Conservation (phyloP, 2,329 filamentous ascomycete species). For the Fusarium graminum region DNA sequence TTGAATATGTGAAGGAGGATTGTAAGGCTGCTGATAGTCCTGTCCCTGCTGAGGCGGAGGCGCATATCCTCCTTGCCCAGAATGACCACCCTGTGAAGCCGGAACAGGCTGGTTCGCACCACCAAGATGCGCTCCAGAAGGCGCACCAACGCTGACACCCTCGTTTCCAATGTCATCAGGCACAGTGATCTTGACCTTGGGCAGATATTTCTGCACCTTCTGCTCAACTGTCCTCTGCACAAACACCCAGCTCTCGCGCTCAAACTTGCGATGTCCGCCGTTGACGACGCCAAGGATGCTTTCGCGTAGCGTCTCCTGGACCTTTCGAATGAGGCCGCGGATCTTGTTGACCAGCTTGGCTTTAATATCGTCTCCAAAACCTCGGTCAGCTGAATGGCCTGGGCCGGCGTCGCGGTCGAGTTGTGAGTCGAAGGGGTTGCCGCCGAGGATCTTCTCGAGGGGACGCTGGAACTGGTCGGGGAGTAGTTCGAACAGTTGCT, state of each 20-base stretch:
- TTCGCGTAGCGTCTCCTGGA: conserved; percentile 61
- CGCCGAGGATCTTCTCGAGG: conserved; percentile 61
- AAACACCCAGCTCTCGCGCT: conserved; percentile 61
- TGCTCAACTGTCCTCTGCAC: conserved; percentile 61
- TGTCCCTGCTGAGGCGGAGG: conserved; percentile 39
- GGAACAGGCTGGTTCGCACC: conserved; percentile 50
- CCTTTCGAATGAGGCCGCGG: conserved; percentile 59
- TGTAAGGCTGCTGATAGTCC: conserved; percentile 47
- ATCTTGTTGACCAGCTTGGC: conserved; percentile 60
- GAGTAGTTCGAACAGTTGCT: conserved; percentile 60
- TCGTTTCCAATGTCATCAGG: conserved; percentile 63
- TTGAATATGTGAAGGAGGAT: conserved; percentile 45
- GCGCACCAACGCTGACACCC: conserved; percentile 59
- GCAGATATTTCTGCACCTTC: conserved; percentile 61
- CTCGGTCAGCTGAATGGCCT: conserved; percentile 51
- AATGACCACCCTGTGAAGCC: conserved; percentile 39
- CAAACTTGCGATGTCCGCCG: conserved; percentile 62
- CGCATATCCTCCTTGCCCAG: conserved; percentile 27
- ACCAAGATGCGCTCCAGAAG: conserved; percentile 51
- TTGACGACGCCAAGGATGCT: conserved; percentile 60
- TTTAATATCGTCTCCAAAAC: conserved; percentile 60
- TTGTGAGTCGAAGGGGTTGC: conserved; percentile 61
- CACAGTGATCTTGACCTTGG: conserved; percentile 60
- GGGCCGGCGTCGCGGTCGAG: conserved; percentile 55
- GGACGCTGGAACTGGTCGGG: conserved; percentile 59